Percentiles rank a stretch among this genome's conserved stretches.
phyloP scores from a whole-genome alignment of 305 asterid species.

The Fraxinus sp. region DNA sequence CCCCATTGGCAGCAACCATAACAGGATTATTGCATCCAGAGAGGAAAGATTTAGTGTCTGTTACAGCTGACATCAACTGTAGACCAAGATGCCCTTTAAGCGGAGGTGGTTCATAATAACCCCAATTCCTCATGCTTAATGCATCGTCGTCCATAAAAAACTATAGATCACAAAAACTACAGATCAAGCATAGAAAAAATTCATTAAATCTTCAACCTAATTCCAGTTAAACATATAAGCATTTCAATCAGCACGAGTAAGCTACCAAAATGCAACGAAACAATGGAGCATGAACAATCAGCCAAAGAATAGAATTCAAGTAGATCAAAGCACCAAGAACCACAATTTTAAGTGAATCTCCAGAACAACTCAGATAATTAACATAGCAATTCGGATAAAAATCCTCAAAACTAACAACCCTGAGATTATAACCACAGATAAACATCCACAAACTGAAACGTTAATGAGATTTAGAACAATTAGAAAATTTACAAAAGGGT shows the following conservation, averaged over 20 bases:
- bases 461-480: constrained; percentile 26
- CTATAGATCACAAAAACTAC: constrained; percentile 32
- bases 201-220: constrained; percentile 24
- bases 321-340: constrained; percentile 8
- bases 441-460: constrained; percentile 9
- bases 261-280: constrained; percentile 7
- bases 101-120: constrained; percentile 78
- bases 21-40: constrained; percentile 55
- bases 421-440: neutral
- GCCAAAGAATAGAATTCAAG: neutral
- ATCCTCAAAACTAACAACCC: neutral
- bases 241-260: constrained; percentile 1
- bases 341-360: constrained; percentile 4
- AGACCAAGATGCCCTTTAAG: constrained; percentile 61
- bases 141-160: constrained; percentile 77
- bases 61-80: constrained; percentile 75
- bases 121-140: constrained; percentile 86
- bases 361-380: neutral
- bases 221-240: constrained; percentile 21
- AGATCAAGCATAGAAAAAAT: constrained; percentile 32
- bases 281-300: neutral
- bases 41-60: constrained; percentile 64
- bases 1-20: constrained; percentile 68
- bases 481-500: neutral
- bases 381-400: constrained; percentile 22